phyloP scores from a whole-genome alignment of 1,284 basidiomycete genomes.

The Apiotrichum veenhuisii region DNA sequence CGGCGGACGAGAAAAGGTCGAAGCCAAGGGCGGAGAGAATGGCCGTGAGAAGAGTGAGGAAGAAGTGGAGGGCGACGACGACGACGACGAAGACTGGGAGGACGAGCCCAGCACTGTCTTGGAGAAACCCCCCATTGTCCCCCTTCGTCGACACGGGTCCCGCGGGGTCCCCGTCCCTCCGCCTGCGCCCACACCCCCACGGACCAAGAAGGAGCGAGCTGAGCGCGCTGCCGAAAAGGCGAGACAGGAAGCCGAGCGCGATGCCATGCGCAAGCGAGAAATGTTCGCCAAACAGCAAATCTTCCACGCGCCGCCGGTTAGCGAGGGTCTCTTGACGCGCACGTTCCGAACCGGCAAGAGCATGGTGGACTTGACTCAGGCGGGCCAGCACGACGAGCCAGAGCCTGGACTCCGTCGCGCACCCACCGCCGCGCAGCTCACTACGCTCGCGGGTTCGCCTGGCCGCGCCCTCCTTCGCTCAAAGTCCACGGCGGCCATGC shows the following conservation, averaged over 20 bases:
- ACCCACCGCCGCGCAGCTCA: conserved; percentile 33
- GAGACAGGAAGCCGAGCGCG: conserved; percentile 32
- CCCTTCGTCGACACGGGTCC: not conserved
- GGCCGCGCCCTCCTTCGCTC: conserved; percentile 32
- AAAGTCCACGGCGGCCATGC: conserved; percentile 45
- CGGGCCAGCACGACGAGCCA: conserved; percentile 2
- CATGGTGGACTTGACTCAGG: conserved; percentile 39
- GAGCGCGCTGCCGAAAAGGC: conserved; percentile 35
- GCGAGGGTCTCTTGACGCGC: conserved; percentile 35
- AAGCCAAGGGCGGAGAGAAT: conserved; percentile 10
- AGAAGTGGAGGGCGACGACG: conserved; percentile 10
- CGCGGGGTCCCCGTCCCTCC: not conserved
- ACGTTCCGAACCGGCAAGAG: conserved; percentile 41
- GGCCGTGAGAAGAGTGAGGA: conserved; percentile 11
- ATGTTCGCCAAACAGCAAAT: conserved; percentile 48
- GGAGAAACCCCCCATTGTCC: not conserved
- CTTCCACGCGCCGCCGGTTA: conserved; percentile 20
- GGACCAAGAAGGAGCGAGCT: conserved; percentile 36
- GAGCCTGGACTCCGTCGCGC: conserved; percentile 25
- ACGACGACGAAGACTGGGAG: conserved; percentile 13
- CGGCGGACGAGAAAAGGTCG: conserved; percentile 25
- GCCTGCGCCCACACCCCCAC: conserved; percentile 7
- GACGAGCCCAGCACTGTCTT: conserved; percentile 6
- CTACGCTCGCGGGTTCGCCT: conserved; percentile 26
- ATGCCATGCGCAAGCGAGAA: conserved; percentile 40